Percentiles rank a stretch among this genome's conserved stretches.
Conservation (phyloP, 2,329 filamentous ascomycete species). For the Harringtonia lauricola region DNA sequence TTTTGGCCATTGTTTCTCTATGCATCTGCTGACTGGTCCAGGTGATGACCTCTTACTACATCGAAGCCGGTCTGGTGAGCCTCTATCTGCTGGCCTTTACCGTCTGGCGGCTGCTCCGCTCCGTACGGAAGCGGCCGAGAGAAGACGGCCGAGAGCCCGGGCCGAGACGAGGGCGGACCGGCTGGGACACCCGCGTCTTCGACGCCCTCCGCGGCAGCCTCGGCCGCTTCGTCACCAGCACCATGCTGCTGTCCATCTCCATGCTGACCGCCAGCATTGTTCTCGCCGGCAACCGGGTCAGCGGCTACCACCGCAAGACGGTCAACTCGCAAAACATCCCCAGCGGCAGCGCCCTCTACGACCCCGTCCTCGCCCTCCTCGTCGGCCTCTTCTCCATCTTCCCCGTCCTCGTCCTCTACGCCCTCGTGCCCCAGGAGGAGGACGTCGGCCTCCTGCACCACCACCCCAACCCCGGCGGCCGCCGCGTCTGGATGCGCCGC, state of each 20-base stretch:
- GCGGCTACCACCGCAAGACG: neutral
- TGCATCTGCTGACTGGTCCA: conserved; percentile 1
- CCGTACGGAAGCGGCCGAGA: neutral
- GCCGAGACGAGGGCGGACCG: too few relatives aligned
- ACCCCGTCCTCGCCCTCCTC: conserved; percentile 10
- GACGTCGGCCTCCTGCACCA: too few relatives aligned
- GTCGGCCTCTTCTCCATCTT: conserved; percentile 6
- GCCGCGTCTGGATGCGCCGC: conserved; percentile 9
- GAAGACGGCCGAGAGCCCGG: too few relatives aligned
- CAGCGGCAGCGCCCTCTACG: conserved; percentile 10
- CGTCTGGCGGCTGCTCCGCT: neutral
- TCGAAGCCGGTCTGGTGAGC: conserved; percentile 2
- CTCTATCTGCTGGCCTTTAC: neutral
- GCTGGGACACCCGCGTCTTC: conserved; percentile 14
- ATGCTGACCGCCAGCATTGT: conserved; percentile 12
- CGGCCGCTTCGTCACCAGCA: conserved; percentile 13
- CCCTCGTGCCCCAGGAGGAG: conserved; percentile 4
- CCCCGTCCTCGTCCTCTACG: conserved; percentile 10
- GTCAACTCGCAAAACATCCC: conserved; percentile 2
- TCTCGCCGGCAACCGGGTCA: conserved; percentile 2
- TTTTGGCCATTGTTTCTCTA: conserved; percentile 5
- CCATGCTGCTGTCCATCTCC: conserved; percentile 9
- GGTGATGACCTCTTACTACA: neutral
- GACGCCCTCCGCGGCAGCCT: conserved; percentile 16
- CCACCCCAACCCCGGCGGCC: too few relatives aligned